Conservation (phyloP, 345 rosid species). For the Hirschfeldia incana region DNA sequence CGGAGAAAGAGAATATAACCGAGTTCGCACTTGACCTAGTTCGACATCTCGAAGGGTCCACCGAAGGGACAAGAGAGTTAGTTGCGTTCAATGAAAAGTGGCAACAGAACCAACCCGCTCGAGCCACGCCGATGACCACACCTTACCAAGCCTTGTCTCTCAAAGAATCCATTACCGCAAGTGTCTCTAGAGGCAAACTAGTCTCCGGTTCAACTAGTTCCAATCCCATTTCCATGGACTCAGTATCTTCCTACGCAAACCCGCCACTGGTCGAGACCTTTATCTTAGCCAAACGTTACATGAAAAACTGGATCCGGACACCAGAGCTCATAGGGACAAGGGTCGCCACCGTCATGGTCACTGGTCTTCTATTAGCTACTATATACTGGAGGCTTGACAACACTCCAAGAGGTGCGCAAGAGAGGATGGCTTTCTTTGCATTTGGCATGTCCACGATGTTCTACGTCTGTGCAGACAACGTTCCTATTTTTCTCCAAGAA, state of each 20-base stretch:
- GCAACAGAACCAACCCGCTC: constrained; percentile 37
- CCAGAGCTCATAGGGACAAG: constrained; percentile 34
- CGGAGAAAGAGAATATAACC: constrained; percentile 69
- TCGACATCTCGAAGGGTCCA: constrained; percentile 48
- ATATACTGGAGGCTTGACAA: constrained; percentile 59
- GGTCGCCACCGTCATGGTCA: constrained; percentile 35
- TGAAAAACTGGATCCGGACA: constrained; percentile 40
- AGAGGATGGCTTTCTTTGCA: constrained; percentile 50
- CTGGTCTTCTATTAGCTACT: constrained; percentile 61
- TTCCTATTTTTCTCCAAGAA: constrained; percentile 57
- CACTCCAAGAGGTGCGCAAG: constrained; percentile 45
- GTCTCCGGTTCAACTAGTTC: constrained; percentile 41
- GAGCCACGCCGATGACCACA: constrained; percentile 14
- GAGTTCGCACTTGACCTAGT: constrained; percentile 82
- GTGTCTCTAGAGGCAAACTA: constrained; percentile 40
- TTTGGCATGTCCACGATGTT: constrained; percentile 50
- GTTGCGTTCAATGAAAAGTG: constrained; percentile 67
- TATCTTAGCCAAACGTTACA: constrained; percentile 39
- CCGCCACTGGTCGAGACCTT: constrained; percentile 14
- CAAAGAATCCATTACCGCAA: constrained; percentile 35
- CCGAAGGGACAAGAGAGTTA: constrained; percentile 51
- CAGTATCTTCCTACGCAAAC: constrained; percentile 35
- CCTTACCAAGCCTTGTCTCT: constrained; percentile 20
- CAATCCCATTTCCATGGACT: constrained; percentile 28
- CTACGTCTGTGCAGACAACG: constrained; percentile 47